Percentiles rank a stretch among this genome's conserved stretches.
phyloP scores from a whole-genome alignment of 2,329 filamentous ascomycete species.

The Bertia moriformis region DNA sequence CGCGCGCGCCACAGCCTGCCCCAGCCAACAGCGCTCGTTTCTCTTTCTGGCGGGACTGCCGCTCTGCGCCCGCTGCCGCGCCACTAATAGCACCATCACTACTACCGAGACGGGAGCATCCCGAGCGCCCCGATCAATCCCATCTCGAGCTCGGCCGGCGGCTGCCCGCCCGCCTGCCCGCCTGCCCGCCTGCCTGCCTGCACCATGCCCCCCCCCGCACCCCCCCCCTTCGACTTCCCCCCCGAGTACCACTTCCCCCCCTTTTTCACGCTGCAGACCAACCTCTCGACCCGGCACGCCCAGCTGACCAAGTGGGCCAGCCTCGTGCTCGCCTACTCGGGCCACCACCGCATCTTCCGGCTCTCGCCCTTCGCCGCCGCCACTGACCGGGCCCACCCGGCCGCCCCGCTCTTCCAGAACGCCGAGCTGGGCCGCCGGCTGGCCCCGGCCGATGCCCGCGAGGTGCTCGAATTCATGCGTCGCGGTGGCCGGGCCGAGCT shows the following conservation, averaged over 20 bases:
- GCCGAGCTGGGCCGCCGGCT: conserved; percentile 34
- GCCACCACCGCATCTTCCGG: conserved; percentile 61
- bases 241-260: conserved; percentile 63
- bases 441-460: conserved; percentile 31
- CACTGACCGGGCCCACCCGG: conserved; percentile 27
- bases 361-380: conserved; percentile 50
- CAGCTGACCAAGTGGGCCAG: conserved; percentile 77
- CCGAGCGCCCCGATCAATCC: no score
- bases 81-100: no score
- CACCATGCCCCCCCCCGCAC: no score
- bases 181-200: no score
- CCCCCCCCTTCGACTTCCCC: conserved; percentile 35
- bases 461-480: conserved; percentile 44
- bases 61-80: no score
- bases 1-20: no score
- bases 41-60: no score
- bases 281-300: conserved; percentile 56
- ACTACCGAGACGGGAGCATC: no score
- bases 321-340: conserved; percentile 76
- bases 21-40: no score
- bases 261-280: conserved; percentile 73
- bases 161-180: no score
- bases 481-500: conserved; percentile 53
- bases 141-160: no score
- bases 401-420: conserved; percentile 41